Conservation (phyloP, 371 early-diverging fungal species). For the Lichtheimia corymbifera region DNA sequence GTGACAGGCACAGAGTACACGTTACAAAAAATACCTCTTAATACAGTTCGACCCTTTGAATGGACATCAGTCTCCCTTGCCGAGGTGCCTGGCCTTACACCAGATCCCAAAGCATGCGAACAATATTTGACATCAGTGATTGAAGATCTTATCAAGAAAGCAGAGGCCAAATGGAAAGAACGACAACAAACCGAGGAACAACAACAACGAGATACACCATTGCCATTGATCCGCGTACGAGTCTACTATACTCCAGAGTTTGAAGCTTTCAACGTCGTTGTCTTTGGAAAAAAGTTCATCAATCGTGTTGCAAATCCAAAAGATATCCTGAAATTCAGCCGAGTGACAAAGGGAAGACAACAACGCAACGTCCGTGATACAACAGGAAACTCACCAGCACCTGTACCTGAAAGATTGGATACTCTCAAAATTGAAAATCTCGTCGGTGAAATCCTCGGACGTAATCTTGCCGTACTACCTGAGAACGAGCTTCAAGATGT, state of each 20-base stretch:
- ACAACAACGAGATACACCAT: conserved; percentile 44
- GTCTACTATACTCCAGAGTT: conserved; percentile 88
- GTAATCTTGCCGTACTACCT: conserved; percentile 71
- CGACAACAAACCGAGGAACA: conserved; percentile 28
- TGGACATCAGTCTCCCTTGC: conserved; percentile 73
- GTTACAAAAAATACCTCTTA: conserved; percentile 74
- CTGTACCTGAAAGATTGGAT: conserved; percentile 68
- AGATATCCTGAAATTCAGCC: conserved; percentile 86
- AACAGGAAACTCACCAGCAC: conserved; percentile 1
- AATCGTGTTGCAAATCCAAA: conserved; percentile 93
- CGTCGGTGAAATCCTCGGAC: conserved; percentile 71
- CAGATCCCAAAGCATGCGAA: conserved; percentile 44
- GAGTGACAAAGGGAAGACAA: conserved; percentile 24
- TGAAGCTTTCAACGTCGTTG: conserved; percentile 80
- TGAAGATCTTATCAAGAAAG: conserved; percentile 67
- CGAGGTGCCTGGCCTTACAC: conserved; percentile 38
- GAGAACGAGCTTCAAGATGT: conserved; percentile 82
- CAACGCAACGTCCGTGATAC: neutral
- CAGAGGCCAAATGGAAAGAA: conserved; percentile 63
- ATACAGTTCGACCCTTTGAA: conserved; percentile 88
- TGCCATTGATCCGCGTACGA: conserved; percentile 79
- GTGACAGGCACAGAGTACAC: conserved; percentile 66
- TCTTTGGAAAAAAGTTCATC: conserved; percentile 83
- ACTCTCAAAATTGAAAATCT: conserved; percentile 72
- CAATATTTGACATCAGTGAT: conserved; percentile 57